Conservation (phyloP, 2,329 filamentous ascomycete species). For the Knoxdaviesia capensis region DNA sequence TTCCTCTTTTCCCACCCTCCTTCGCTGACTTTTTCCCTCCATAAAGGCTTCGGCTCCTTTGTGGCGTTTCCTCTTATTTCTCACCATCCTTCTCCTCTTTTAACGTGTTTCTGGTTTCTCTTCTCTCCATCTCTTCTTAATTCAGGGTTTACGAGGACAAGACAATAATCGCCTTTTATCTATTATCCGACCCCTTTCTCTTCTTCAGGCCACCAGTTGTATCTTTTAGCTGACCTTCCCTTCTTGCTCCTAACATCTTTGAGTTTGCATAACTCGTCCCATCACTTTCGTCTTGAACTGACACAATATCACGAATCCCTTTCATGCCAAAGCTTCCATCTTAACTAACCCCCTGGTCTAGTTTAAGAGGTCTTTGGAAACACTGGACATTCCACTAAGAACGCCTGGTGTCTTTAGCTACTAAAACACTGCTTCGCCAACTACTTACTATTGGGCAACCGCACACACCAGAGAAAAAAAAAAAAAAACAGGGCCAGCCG, state of each 20-base stretch:
- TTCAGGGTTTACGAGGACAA: no score
- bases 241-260: conserved; percentile 1
- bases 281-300: conserved; percentile 2
- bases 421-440: neutral
- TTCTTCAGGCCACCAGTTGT: no score
- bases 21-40: neutral
- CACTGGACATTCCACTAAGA: no score
- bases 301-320: no score
- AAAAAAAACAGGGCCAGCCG: neutral
- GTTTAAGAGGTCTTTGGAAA: no score
- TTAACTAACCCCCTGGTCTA: no score
- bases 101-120: neutral
- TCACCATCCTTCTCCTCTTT: neutral
- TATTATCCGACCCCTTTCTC: no score
- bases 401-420: no score
- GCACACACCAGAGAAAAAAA: neutral
- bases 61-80: neutral
- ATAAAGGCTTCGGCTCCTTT: neutral
- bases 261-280: conserved; percentile 6
- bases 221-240: no score
- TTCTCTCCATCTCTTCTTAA: neutral
- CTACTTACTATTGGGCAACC: neutral
- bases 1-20: neutral
- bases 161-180: no score
- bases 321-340: no score